These are phyloP conservation scores for Boletus vinaceobasis DNA, from an alignment of 768 basidiomycete genomes.

Conservation along the genomic window DNA sequence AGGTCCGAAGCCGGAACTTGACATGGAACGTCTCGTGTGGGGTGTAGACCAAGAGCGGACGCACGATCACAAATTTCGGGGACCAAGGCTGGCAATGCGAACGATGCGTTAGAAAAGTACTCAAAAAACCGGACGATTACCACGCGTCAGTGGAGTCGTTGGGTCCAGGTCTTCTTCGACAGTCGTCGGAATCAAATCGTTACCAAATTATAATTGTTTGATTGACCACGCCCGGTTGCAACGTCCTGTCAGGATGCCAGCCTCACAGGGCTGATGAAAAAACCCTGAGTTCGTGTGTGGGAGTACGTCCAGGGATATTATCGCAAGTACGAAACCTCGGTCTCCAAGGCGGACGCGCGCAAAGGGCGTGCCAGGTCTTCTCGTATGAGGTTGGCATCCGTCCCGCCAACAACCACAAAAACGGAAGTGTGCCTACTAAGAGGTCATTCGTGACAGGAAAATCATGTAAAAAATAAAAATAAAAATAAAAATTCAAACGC, in stretches of 20 bases:
- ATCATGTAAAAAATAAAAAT: conserved; percentile 18
- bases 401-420: conserved; percentile 14
- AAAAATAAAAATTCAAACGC: conserved; percentile 1
- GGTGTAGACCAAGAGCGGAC: conserved; percentile 3
- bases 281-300: conserved; percentile 21
- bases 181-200: conserved; percentile 10
- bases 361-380: conserved; percentile 28
- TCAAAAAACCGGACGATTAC: conserved; percentile 20
- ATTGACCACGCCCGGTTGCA: conserved; percentile 7
- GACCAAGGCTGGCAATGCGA: conserved; percentile 1
- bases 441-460: neutral
- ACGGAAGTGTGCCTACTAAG: conserved; percentile 1
- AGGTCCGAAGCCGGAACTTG: conserved; percentile 26
- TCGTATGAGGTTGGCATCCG: conserved; percentile 14
- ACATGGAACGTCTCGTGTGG: neutral
- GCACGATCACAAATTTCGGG: conserved; percentile 15
- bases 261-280: conserved; percentile 22
- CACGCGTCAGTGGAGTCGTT: conserved; percentile 26
- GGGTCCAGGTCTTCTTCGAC: conserved; percentile 26
- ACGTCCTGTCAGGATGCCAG: conserved; percentile 14
- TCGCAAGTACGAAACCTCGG: conserved; percentile 15
- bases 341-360: conserved; percentile 20
- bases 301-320: conserved; percentile 9
- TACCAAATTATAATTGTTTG: conserved; percentile 22
- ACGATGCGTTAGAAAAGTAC: neutral